These are phyloP conservation scores for Acephala macrosclerotiorum DNA, from an alignment of 2,329 filamentous ascomycete genomes.

Conservation along the genomic window DNA sequence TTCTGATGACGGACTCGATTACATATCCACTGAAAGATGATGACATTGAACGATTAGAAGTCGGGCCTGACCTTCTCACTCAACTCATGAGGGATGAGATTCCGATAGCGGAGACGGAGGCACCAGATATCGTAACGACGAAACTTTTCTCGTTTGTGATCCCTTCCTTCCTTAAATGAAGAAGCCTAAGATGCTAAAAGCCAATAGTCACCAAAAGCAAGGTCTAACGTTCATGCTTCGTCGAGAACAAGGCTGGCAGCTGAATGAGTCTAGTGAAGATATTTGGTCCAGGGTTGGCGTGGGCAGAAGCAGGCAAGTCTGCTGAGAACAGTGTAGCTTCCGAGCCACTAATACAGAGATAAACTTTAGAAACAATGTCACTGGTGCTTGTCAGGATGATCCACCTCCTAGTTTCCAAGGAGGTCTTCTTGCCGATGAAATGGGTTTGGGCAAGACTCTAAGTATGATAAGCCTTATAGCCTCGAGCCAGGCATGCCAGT, in stretches of 20 bases:
- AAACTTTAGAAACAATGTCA: slow-evolving; percentile 30
- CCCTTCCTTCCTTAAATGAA: neutral
- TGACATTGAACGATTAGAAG: neutral
- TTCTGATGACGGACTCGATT: no score
- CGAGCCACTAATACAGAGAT: slow-evolving; percentile 10
- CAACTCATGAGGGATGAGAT: no score
- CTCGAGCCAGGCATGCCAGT: slow-evolving; percentile 3
- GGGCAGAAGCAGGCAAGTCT: slow-evolving; percentile 5
- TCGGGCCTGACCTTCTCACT: no score
- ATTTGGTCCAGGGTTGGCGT: no score
- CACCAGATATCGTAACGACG: no score
- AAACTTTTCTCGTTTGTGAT: slow-evolving; percentile 15
- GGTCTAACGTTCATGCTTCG: slow-evolving; percentile 34
- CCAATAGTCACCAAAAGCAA: slow-evolving; percentile 33
- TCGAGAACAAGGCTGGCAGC: slow-evolving; percentile 28
- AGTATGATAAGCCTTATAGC: slow-evolving; percentile 34
- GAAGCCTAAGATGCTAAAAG: slow-evolving; percentile 1
- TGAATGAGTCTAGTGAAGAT: slow-evolving; percentile 23
- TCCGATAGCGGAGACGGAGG: no score
- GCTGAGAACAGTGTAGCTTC: no score
- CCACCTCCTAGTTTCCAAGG: slow-evolving; percentile 25
- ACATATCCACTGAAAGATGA: no score
- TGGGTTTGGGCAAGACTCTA: slow-evolving; percentile 97
- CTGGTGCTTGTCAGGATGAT: slow-evolving; percentile 12
- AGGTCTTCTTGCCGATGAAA: slow-evolving; percentile 94